A percentile compares a stretch with the other conserved stretches of the same genome.
phyloP scores from a whole-genome alignment of 352 stramenopile genomes.

The Thalassiosira livingstoniorum region DNA sequence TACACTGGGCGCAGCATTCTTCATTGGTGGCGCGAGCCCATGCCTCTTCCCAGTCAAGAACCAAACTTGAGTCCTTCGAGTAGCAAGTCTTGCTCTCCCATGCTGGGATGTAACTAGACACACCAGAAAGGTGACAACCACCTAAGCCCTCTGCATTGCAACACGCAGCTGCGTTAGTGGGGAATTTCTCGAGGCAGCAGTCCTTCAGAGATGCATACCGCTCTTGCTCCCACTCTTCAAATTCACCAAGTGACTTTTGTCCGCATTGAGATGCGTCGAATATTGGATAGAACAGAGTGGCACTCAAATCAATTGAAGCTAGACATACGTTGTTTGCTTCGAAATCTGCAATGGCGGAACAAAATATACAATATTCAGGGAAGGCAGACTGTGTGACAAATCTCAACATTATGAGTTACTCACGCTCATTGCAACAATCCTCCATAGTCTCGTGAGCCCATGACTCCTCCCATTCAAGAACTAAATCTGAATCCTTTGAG shows the following conservation, averaged over 20 bases:
- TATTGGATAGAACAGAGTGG: slow-evolving; percentile 9
- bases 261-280: neutral
- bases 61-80: neutral
- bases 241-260: neutral
- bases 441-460: neutral
- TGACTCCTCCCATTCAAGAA: neutral
- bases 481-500: neutral
- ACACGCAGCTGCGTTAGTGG: neutral
- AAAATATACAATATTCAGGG: no score
- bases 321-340: no score
- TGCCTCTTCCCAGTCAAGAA: neutral
- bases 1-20: no score
- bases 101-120: neutral
- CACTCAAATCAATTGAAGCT: no score
- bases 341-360: neutral
- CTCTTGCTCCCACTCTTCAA: slow-evolving; percentile 2
- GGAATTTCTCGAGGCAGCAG: slow-evolving; percentile 9
- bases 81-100: neutral
- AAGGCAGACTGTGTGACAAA: no score
- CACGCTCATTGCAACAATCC: no score
- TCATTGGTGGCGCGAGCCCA: neutral
- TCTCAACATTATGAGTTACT: neutral
- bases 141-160: slow-evolving; percentile 5
- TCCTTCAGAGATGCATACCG: slow-evolving; percentile 13
- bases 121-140: slow-evolving; percentile 1